Evolutionary conservation across 805 yeast genomes (phyloP), one percentile per base, ranked within the genome.

Genomic region (Yarrowia sp.): DNA sequence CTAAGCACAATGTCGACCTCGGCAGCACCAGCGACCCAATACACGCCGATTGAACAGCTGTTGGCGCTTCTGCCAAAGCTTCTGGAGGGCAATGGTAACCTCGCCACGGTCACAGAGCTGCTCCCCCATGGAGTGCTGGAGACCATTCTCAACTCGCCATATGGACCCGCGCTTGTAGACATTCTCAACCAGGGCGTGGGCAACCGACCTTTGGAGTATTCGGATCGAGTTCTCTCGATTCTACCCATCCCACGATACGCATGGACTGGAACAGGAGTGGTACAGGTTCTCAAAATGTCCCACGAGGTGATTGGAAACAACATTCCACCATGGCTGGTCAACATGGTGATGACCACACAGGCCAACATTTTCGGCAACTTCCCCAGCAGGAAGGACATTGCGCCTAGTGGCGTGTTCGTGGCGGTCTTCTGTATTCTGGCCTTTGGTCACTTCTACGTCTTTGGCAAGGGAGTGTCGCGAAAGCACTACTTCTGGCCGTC

Each of bases 331-430:
- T 46, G 55, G 44, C 53, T 61, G n/a, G 20, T 61, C 38, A 36
- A 19, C 44, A 50, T 47, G 46, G 55, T 47, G 38, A 50, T 64
- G 60, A 52, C 67, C 9, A 64, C 67, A 19, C 66, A 87, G 46
- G 76, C 74, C 7, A 76, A 75, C 7, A 50, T 76, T 14, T 88
- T 87, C 77, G 93, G 93, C 12, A 85, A 85, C 10, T 89, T 87
- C 73, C 91, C 92, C 3, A 38, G 9, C 46, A 72, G 72, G 24
- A 55, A 53, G 17, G 94, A 89, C 75, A 74, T 81, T 14, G 91
- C 86, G 1, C 92, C 92, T 1, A 78, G 83, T 68, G 85, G 85
- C 1, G 75, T 89, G 0, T 87, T 88, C 71, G 74, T 82, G 2
- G 89, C 82, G 0, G 77, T 84, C 2, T 89, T 86, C 70, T 75